Base-by-base conservation (phyloP, 768 basidiomycete species). In the Mycena capillaripes region DNA sequence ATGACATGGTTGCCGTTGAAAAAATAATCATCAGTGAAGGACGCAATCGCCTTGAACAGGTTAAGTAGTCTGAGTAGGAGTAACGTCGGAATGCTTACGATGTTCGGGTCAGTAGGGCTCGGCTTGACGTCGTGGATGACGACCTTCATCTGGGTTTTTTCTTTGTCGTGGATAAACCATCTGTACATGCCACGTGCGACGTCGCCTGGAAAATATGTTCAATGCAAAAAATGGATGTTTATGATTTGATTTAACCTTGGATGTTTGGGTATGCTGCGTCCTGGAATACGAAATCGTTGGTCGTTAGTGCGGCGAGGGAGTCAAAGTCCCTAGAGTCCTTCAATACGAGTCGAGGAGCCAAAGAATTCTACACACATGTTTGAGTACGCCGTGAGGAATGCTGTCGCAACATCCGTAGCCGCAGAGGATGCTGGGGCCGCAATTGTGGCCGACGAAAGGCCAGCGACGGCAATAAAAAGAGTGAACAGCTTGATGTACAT, bases 1-100 rank as follows among this genome's bases (percentile, higher is more conserved):
- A 69, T 69, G 59, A 52, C 50, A 17, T 60, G 58, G 48, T 60
- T 61, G 46, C 67, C 59, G 59, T 61, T 69, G 58, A 61, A 69
- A 25, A 40, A 17, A 48, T 69, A 69, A 59, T 69, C 52, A 34
- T 69, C 59, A 0, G 67, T 69, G 67, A 69, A 69, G n/a, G 59
- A 53, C 36, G 59, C 59, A 19, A 69, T 69, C 1, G 67, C 67
- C 67, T 69, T n/a, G 9, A 10, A 11, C 7, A 19, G 23, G 23
- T 52, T 34, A 3, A 25, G 2, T 10, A 25, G 4, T 8, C 2
- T 27, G 19, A 62, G 6, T 8, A 14, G 11, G 12, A 38, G 64
- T 16, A 17, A n/a, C 6, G 42, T 0, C 4, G 29, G n/a, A 14
- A 38, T 25, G 23, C 58, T 36, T 12, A 60, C 66, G 32, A 52